Evolutionary conservation across 768 basidiomycete species (phyloP), one percentile per base, ranked within the genome.

Genomic region (Hygrophorus pudorinus): DNA sequence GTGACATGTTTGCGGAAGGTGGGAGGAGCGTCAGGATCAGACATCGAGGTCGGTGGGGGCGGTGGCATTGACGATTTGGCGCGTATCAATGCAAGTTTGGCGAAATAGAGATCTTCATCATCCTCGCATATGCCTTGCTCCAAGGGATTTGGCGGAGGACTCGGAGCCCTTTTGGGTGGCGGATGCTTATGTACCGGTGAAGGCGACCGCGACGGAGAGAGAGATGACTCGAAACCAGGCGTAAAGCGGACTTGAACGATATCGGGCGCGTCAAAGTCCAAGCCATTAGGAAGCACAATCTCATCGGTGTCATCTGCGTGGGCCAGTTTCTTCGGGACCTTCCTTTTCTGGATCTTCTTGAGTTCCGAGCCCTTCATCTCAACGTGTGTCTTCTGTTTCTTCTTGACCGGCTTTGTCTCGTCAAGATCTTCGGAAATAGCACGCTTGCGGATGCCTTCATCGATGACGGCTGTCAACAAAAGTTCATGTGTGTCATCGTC

Each of bases 71-170:
- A 51, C 16, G 60, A 52, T 42, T 62, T 57, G 14, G 52, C 44
- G 39, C 32, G 67, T 7, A 73, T 65, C 20, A 85, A 59, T 2
- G 71, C 78, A 31, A 82, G 70, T 49, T 75, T 79, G 43, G 79
- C 70, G 60, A 81, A 91, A 62, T 84, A 94, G 12, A 86, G 59
- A 57, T 96, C 92, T 59, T 96, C 92, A 52, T 93, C 91, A 57
- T 94, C 92, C 30, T 80, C 73, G 50, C 84, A 84, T 10, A 88
- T 53, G 2, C 75, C 84, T 24, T 68, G 62, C 2, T 62, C 63
- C 28, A 80, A 58, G 1, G 72, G 72, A 57, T 85, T 75, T 11
- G 70, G 71, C 11, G 73, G 75, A 1, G 67, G 68, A 4, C 73
- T 72, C 7, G 71, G 70, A 1, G 59, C 65, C 3, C 57, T 66